phyloP scores from a whole-genome alignment of 345 rosid genomes.

The Noccaea caerulescens region DNA sequence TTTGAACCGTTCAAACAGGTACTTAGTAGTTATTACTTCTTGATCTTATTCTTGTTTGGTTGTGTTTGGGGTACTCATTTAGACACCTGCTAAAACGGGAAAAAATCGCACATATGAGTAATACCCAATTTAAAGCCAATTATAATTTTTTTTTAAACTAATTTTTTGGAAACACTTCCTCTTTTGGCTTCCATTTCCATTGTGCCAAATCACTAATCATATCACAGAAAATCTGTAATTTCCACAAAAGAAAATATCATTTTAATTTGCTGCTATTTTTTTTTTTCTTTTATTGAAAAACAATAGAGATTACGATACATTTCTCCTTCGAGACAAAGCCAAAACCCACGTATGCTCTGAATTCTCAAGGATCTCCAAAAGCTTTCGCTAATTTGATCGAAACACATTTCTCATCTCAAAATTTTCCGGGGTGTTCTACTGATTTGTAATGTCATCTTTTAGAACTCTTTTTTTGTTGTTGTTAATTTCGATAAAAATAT shows the following conservation, averaged over 20 bases:
- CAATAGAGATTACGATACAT: slow-evolving; percentile 12
- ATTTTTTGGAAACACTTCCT: neutral
- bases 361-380: slow-evolving; percentile 27
- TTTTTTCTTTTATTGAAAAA: neutral
- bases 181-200: slow-evolving; percentile 13
- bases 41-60: neutral
- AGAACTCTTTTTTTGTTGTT: neutral
- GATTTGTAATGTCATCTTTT: slow-evolving; percentile 24
- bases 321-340: neutral
- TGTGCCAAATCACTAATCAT: slow-evolving; percentile 21
- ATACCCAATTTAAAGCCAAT: slow-evolving; percentile 6
- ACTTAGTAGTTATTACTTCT: neutral
- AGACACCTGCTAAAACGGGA: slow-evolving; percentile 6
- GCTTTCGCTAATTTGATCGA: slow-evolving; percentile 3
- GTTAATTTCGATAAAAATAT: neutral
- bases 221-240: slow-evolving; percentile 12
- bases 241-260: slow-evolving; percentile 1
- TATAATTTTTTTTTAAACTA: neutral
- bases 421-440: slow-evolving; percentile 8
- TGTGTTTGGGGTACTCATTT: slow-evolving; percentile 14
- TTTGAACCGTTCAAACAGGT: slow-evolving; percentile 7
- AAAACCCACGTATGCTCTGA: slow-evolving; percentile 25
- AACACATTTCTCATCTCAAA: slow-evolving; percentile 12
- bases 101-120: slow-evolving; percentile 2
- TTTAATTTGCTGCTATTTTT: neutral